phyloP scores from a whole-genome alignment of 305 asterid genomes.

The Fraxinus sp. region DNA sequence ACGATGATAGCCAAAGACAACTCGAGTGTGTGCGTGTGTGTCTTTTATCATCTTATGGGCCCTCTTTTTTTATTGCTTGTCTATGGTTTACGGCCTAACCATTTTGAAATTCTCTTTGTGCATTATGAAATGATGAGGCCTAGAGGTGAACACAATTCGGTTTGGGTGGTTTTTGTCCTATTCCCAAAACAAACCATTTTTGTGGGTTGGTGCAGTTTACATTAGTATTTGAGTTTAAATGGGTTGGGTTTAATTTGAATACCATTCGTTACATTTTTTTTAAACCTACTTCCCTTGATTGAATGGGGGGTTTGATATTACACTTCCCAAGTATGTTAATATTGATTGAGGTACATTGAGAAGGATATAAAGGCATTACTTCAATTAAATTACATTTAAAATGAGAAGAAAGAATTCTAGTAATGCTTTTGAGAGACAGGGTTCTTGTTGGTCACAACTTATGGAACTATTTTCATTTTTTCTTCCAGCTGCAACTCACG shows the following conservation, averaged over 20 bases:
- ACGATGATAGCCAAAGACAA: not conserved
- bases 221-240: not conserved
- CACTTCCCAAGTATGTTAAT: not conserved
- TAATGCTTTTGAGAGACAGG: not conserved
- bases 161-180: not conserved
- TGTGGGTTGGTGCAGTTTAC: not conserved
- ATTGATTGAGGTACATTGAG: not conserved
- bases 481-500: not conserved
- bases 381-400: not conserved
- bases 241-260: not conserved
- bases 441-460: not conserved
- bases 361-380: not conserved
- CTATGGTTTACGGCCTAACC: not conserved
- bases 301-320: not conserved
- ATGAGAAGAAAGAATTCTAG: not conserved
- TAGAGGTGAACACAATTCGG: not conserved
- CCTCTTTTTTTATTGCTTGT: not conserved
- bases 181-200: not conserved
- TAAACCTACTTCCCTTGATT: not conserved
- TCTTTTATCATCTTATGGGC: not conserved
- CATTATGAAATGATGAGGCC: not conserved
- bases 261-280: not conserved
- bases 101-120: not conserved
- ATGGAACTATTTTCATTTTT: not conserved
- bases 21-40: not conserved